phyloP scores from a whole-genome alignment of 495 filamentous ascomycete genomes.

The Aspergillus kassunensis region DNA sequence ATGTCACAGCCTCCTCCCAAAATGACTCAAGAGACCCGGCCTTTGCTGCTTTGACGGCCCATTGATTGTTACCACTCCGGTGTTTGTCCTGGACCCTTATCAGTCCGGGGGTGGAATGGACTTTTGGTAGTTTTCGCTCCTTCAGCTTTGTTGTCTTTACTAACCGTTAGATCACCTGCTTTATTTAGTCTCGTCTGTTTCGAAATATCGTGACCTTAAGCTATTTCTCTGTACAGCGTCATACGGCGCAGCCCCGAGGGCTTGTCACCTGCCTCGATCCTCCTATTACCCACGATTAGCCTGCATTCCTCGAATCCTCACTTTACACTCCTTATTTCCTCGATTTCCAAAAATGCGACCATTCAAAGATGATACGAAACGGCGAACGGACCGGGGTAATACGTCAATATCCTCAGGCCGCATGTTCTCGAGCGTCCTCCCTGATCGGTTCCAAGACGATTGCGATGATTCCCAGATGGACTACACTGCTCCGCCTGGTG shows the following conservation, averaged over 20 bases:
- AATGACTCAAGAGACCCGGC: constrained; percentile 6
- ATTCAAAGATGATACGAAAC: constrained; percentile 29
- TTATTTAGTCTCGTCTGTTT: not conserved
- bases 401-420: constrained; percentile 38
- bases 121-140: constrained; percentile 6
- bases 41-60: constrained; percentile 16
- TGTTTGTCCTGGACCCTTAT: constrained; percentile 15
- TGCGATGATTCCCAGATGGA: constrained; percentile 74
- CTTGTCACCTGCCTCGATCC: constrained; percentile 12
- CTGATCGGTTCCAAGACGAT: constrained; percentile 71
- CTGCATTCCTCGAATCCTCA: not conserved
- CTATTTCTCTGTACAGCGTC: constrained; percentile 6
- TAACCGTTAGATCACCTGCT: constrained; percentile 12
- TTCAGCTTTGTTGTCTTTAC: constrained; percentile 3
- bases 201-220: constrained; percentile 2
- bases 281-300: not conserved
- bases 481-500: constrained; percentile 56
- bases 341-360: constrained; percentile 28
- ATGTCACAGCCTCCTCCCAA: constrained; percentile 6
- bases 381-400: constrained; percentile 30
- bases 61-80: not conserved
- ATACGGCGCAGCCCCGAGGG: constrained; percentile 3
- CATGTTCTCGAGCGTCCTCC: constrained; percentile 64
- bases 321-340: not conserved
- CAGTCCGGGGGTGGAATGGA: constrained; percentile 6